Evolutionary conservation across 1,284 basidiomycete species (phyloP).

Genomic region (Boletus semigastroideus): DNA sequence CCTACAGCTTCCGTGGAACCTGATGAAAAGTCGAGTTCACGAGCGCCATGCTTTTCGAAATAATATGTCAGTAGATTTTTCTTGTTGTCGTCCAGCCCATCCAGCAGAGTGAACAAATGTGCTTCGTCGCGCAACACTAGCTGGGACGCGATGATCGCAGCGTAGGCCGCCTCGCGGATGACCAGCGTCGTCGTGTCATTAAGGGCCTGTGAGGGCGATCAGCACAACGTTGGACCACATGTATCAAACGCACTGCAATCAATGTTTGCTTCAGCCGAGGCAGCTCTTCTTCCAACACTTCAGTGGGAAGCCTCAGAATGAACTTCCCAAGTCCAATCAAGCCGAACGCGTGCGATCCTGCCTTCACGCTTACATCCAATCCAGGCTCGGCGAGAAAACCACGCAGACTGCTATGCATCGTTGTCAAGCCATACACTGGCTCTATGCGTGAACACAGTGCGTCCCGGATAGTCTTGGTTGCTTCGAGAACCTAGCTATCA

Average conservation of each 20-base stretch:
- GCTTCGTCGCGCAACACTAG: constrained; percentile 76
- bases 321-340: constrained; percentile 80
- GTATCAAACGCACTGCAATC: constrained; percentile 52
- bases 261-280: constrained; percentile 70
- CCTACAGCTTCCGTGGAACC: constrained; percentile 38
- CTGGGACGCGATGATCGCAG: constrained; percentile 77
- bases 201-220: constrained; percentile 49
- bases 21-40: constrained; percentile 41
- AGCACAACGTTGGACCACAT: not conserved
- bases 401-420: constrained; percentile 68
- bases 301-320: constrained; percentile 71
- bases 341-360: constrained; percentile 74
- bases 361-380: constrained; percentile 50
- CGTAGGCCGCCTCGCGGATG: constrained; percentile 78
- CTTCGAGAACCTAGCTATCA: constrained; percentile 64
- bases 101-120: constrained; percentile 73
- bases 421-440: constrained; percentile 80
- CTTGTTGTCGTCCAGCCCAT: constrained; percentile 79
- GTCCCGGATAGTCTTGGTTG: constrained; percentile 77
- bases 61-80: constrained; percentile 84
- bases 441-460: constrained; percentile 67
- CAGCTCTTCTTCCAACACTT: constrained; percentile 82
- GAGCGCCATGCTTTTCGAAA: constrained; percentile 78
- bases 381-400: constrained; percentile 56
- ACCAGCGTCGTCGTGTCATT: constrained; percentile 71